Evolutionary conservation across 2,329 filamentous ascomycete genomes (phyloP), one percentile per base, ranked within the genome.

Genomic region (Cladorrhinum sp.): DNA sequence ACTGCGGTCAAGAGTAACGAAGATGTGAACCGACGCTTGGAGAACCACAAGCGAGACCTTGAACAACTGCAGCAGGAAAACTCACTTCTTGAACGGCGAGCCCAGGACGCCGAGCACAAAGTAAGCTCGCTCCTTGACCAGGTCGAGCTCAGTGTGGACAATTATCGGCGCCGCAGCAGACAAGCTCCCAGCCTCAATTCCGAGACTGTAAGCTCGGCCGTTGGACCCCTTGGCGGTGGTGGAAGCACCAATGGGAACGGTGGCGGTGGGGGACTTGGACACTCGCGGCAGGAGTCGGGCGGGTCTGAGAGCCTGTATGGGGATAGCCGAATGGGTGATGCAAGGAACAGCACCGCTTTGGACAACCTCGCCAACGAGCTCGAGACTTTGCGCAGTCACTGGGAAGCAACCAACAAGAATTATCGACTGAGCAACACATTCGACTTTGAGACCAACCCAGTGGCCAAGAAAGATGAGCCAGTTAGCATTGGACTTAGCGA

Each of bases 401-500:
- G 95, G 95, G 92, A 98, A 77, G 91, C 89, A 41, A 96, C 92
- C 12, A 97, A 93, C 77, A 95, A 96, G 75, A 96, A 91, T 70
- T 97, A 98, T 74, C 89, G 95, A 23, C 79, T 97, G 50, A 96
- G 91, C 75, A 93, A 89, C 70, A 87, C 90, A 55, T 96, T 96
- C 69, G 93, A 97, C 72, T 93, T 96, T 68, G 93, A 96, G 59
- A 58, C 66, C 18, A 57, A 45, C 59, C 66, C 38, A 56, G 58
- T 50, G 5, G 18, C 36, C 9, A 67, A 68, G 48, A 71, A 70
- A 56, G 68, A 65, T 10, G 79, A 82, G 7, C 71, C 71, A 29
- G 74, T 67, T 9, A 76, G 76, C 4, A 69, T 79, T 13, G 84
- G 80, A 23, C 77, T 92, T 66, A 91, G 85, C 69, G 88, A 88